Conservation (phyloP, 495 filamentous ascomycete species). For the Thermothielavioides terrestris region DNA sequence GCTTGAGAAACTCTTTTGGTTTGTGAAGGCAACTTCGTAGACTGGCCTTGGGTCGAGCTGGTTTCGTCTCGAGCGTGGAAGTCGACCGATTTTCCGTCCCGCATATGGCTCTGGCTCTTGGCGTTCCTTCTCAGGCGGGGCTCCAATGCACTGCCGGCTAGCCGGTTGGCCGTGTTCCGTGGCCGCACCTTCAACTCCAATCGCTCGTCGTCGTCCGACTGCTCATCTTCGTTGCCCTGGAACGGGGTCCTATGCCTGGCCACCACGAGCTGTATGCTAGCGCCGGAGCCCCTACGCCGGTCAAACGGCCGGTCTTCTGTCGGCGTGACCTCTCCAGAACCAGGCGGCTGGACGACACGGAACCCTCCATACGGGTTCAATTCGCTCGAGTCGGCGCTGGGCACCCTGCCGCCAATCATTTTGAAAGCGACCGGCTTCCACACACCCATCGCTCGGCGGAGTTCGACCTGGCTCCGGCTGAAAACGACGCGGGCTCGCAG, state of each 20-base stretch:
- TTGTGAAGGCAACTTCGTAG: too few species aligned
- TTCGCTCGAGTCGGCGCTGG: not conserved
- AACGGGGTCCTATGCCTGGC: constrained; percentile 13
- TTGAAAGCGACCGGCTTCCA: constrained; percentile 2
- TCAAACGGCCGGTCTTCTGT: not conserved
- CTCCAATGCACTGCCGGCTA: not conserved
- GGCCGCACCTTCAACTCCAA: constrained; percentile 27
- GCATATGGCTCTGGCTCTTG: constrained; percentile 21
- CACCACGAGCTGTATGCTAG: constrained; percentile 23
- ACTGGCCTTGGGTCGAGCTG: too few species aligned
- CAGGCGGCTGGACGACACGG: constrained; percentile 2
- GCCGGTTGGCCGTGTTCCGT: constrained; percentile 4
- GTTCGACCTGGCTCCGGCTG: constrained; percentile 60
- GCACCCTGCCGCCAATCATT: not conserved
- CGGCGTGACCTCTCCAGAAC: constrained; percentile 6
- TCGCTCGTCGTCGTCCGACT: constrained; percentile 36
- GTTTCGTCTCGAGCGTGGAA: not conserved
- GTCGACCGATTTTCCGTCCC: constrained; percentile 11
- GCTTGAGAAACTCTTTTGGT: too few species aligned
- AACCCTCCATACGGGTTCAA: not conserved
- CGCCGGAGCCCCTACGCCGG: constrained; percentile 21
- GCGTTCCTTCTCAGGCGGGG: constrained; percentile 24
- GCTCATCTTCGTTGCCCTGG: constrained; percentile 12
- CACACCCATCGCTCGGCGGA: constrained; percentile 39
- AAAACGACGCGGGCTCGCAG: constrained; percentile 72